Evolutionary conservation across 768 basidiomycete species (phyloP), one percentile per base, ranked within the genome.

Genomic region (Saitozyma sp.): DNA sequence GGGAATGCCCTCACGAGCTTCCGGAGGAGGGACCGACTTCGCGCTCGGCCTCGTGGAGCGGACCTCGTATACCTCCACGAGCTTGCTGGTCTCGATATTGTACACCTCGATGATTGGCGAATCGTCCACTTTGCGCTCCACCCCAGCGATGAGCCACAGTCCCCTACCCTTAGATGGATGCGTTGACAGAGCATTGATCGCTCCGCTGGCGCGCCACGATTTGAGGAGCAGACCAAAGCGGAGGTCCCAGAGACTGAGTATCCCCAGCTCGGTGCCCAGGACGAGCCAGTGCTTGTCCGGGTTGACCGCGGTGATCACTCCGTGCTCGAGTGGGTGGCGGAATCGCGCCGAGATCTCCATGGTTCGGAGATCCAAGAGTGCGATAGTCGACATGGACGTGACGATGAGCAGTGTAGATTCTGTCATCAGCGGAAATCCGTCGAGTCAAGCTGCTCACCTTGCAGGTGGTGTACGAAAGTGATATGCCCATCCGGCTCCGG

Each of bases 191-290:
- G 66, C 56, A 42, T 69, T 67, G 53, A 71, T 50, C 20, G n/a
- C 49, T 16, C 78, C 70, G 9, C 87, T 87, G 8, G 87, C 87
- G 71, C 87, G 86, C 94, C 95, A 97, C 63, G 87, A 90, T 77
- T 89, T 90, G 66, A 98, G 83, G 5, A 89, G 82, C 17, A 97
- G 82, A 1, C 94, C 93, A 68, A 98, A 99, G 9, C 95, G 88
- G 49, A 92, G 86, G 80, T 99, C 96, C 93, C 94, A 99, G 3
- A 99, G 83, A 0, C 90, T 87, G 11, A 98, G 81, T 13, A 89
- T 86, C 6, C 95, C 96, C 1, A 85, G 86, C 2, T 89, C 86
- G 1, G 95, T 96, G 2, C 91, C 95, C 16, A 90, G 87, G 11
- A 96, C 83, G 29, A 95, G 83, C 95, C 95, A 98, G 6, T 89